Base-by-base conservation (phyloP, 192 early-diverging fungal genomes). In the Coemansia sp. region DNA sequence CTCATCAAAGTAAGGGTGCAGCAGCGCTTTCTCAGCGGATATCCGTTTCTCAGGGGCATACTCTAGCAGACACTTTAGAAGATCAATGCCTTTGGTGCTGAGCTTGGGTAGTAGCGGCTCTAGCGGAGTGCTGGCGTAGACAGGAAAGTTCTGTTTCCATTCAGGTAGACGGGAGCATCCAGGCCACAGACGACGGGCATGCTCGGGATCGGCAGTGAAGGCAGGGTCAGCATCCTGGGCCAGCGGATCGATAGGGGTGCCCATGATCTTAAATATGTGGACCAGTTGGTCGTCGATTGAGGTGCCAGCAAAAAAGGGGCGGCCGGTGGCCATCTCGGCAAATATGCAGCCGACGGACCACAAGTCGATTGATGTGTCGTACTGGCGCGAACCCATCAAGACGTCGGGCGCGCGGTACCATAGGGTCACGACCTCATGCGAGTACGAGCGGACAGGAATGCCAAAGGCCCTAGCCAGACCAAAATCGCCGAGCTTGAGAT, bases 381-480 rank as follows among this genome's bases (percentile, higher is more conserved):
- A 94, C 69, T 93, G 90, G 67, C 87, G 84, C 52, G 92, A 93
- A 12, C 90, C 92, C 89, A 94, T 89, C 57, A 94, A 64, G 34
- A 94, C 90, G 71, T 94, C 92, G 0, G 92, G 92, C 24, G 92
- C 90, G 56, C 92, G 85, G 69, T 94, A 94, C 91, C 91, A 94
- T 60, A 92, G 74, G 24, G 92, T 92, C 44, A 92, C 90, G 14
- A 93, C 90, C 86, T 94, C 92, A 69, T 89, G 88, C 44, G 91
- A 92, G 68, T 92, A 92, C 59, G 85, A 89, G 69, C 91, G 84
- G 49, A 92, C 90, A 16, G 96, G 96, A 55, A 98, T 97, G 22
- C 96, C 97, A 80, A 96, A 96, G 7, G 96, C 97, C 24, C 96
- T 80, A 7, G 96, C 97, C 27, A 98, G 85, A 49, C 95, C 97